These are phyloP conservation scores for Colletotrichum truncatum DNA, from an alignment of 2,329 filamentous ascomycete species.

Conservation along the genomic window DNA sequence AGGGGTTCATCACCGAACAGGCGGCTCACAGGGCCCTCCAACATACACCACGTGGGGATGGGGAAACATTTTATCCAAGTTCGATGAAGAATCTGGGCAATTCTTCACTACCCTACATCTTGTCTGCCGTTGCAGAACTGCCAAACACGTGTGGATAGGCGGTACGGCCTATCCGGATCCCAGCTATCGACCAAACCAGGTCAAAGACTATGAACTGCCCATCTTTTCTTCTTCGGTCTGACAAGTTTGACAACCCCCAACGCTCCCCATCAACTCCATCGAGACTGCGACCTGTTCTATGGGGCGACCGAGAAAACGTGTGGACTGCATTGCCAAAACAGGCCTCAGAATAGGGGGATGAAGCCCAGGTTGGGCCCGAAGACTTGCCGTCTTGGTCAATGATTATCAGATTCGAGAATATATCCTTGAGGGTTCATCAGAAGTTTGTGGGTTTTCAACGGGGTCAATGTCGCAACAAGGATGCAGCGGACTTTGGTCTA, in stretches of 20 bases:
- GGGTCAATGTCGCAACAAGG: background rate
- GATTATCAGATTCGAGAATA: constrained; percentile 1
- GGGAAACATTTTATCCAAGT: constrained; percentile 17
- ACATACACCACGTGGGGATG: constrained; percentile 7
- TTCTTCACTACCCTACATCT: background rate
- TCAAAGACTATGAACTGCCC: background rate
- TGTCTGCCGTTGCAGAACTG: background rate
- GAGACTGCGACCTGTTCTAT: background rate
- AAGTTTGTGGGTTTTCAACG: background rate
- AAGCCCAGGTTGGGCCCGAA: background rate
- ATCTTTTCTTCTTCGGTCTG: constrained; percentile 12
- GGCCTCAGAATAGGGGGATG: background rate
- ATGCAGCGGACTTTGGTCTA: background rate
- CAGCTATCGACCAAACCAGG: background rate
- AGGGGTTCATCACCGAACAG: constrained; percentile 1
- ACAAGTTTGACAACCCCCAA: background rate
- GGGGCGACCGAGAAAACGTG: background rate
- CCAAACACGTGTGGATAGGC: background rate
- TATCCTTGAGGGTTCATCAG: background rate
- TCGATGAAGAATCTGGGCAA: background rate
- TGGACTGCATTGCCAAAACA: background rate
- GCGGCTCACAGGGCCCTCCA: background rate
- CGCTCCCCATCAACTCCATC: constrained; percentile 2
- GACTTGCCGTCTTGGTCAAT: background rate
- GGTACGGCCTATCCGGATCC: background rate